Evolutionary conservation across 2,329 filamentous ascomycete genomes (phyloP), one percentile per base, ranked within the genome.

Genomic region (Emergomyces orientalis): DNA sequence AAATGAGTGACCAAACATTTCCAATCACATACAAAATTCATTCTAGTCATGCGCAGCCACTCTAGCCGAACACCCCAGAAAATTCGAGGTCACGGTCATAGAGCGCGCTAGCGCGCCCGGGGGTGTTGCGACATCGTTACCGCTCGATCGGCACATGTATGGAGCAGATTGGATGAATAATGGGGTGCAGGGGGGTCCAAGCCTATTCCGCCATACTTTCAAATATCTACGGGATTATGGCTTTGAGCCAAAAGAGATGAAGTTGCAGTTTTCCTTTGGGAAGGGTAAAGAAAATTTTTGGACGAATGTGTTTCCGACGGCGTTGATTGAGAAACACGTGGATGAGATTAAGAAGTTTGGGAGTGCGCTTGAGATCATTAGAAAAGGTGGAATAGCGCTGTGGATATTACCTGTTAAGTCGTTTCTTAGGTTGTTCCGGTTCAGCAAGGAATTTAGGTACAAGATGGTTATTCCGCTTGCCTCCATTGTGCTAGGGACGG

Each of bases 401-500:
- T 82, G 81, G 0, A 67, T 86, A 8, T 70, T 86, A 34, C 84
- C 77, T 0, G 85, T 91, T 68, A 85, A 84, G 64, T 73, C 85
- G 41, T 81, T 90, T 71, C 79, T 90, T 67, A 83, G 83, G 62
- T 73, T 90, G 59, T 90, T 89, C 73, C 76, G 84, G 63, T 90
- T 91, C 74, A 86, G 80, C 62, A 80, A 83, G 11, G 86, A 88
- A 62, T 91, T 91, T 70, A 83, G 82, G 19, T 86, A 90, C 69
- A 85, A 84, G 43, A 86, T 91, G 74, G 85, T 88, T 0, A 80
- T 88, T 63, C 88, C 88, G 0, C 83, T 91, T 71, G 83, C 90
- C 39, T 88, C 88, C 0, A 77, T 91, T 1, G 90, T 91, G 70
- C 77, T 91, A 0, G 88, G 88, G 0, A 90, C 88, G 0, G 87